Evolutionary conservation across 306 rosid species (phyloP), one percentile per base, ranked within the genome.

Genomic region (Trifolium repens): DNA sequence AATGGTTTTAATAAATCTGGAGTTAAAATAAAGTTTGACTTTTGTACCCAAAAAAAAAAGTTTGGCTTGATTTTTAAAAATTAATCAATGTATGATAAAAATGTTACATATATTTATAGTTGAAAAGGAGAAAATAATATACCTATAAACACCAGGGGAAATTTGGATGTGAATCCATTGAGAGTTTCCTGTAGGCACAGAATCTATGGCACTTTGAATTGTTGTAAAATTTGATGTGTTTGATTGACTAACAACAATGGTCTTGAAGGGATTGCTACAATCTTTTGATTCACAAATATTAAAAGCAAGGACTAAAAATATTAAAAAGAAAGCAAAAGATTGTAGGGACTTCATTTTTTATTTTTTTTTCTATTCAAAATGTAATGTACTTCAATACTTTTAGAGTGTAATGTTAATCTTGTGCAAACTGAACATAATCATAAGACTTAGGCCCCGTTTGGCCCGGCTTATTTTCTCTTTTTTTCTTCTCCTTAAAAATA

Each of bases 161-260:
- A 85, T 79, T 73, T 19, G 52, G 26, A 85, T 66, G 26, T 58
- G 85, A 42, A 78, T 43, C 88, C 85, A 78, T 54, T 46, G 77
- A 78, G 77, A 49, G 32, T 85, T 81, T 26, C 10, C 8, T 1
- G 0, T 0, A 58, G 84, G 66, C 2, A 79, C 24, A 55, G 63
- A 44, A 5, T 85, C 72, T 37, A 85, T 78, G 60, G 85, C 85
- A 10, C 72, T 66, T 75, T 81, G 88, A 71, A 85, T 71, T 40
- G 85, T 78, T 76, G 14, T 44, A 67, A 81, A 85, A 6, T 53
- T 8, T 79, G 71, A 62, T 1, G 11, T 6, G 1, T 49, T 61
- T 8, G 75, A 60, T 37, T 66, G 32, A 9, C 59, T 49, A 4
- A 85, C 84, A 10, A 2, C 30, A 37, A 74, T 52, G 34, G 62